phyloP scores from a whole-genome alignment of 1,284 basidiomycete genomes.

The Cutaneotrichosporon sp. region DNA sequence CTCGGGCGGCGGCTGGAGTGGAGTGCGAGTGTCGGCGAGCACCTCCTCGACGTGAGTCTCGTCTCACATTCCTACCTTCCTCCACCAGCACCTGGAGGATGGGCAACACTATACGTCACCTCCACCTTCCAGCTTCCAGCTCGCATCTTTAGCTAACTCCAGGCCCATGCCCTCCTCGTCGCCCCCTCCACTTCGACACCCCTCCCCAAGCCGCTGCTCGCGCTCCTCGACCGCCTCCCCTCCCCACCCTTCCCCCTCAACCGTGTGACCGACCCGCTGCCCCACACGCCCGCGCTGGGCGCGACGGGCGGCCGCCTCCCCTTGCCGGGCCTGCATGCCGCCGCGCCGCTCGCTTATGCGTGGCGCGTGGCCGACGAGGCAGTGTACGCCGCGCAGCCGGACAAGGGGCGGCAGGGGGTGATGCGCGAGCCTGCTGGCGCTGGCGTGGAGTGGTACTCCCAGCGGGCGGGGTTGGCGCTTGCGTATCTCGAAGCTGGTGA shows the following conservation, averaged over 20 bases:
- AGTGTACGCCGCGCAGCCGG: slow-evolving; percentile 24
- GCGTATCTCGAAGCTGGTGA: slow-evolving; percentile 44
- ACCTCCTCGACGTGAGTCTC: slow-evolving; percentile 44
- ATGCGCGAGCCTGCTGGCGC: slow-evolving; percentile 45
- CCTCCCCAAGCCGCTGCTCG: slow-evolving; percentile 27
- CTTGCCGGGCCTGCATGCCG: slow-evolving; percentile 33
- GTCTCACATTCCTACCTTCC: neutral
- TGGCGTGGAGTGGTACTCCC: slow-evolving; percentile 48
- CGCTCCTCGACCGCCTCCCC: slow-evolving; percentile 34
- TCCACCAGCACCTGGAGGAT: too few relatives aligned
- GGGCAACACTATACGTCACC: neutral
- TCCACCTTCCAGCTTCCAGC: neutral
- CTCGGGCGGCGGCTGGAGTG: slow-evolving; percentile 32
- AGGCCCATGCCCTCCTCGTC: slow-evolving; percentile 46
- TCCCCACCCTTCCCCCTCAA: slow-evolving; percentile 28
- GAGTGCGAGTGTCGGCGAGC: slow-evolving; percentile 37
- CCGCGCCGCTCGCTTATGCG: slow-evolving; percentile 41
- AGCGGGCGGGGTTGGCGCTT: slow-evolving; percentile 34
- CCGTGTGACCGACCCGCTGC: neutral
- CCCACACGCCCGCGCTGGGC: neutral
- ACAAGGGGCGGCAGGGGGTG: slow-evolving; percentile 28
- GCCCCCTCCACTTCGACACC: slow-evolving; percentile 37
- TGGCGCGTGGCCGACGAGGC: slow-evolving; percentile 46
- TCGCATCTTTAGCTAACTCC: slow-evolving; percentile 17
- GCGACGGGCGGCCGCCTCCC: slow-evolving; percentile 34